Conservation (phyloP, 2,329 filamentous ascomycete species). For the Stemphylium beticola region DNA sequence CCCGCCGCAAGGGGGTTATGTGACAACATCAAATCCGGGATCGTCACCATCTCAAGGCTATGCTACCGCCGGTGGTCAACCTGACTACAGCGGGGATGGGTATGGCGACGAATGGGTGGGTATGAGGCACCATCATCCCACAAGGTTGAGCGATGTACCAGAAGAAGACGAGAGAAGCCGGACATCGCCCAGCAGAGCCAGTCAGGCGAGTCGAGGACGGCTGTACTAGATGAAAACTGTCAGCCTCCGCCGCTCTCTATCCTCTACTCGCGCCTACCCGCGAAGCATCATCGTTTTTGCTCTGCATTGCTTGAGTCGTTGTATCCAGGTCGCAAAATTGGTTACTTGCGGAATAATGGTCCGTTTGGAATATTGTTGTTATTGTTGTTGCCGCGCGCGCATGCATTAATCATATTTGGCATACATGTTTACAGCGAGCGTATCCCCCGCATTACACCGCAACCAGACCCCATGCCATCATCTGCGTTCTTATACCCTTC, state of each 20-base stretch:
- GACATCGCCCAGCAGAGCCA: slow-evolving; percentile 46
- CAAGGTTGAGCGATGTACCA: slow-evolving; percentile 49
- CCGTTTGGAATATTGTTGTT: too few species aligned
- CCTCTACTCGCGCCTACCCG: too few species aligned
- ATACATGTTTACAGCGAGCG: too few species aligned
- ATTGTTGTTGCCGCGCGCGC: too few species aligned
- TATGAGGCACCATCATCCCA: slow-evolving; percentile 50
- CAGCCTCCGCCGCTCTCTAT: too few species aligned
- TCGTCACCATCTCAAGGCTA: slow-evolving; percentile 26
- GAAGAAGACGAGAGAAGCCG: slow-evolving; percentile 50
- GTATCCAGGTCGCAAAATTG: too few species aligned
- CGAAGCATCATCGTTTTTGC: not conserved
- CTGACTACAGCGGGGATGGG: slow-evolving; percentile 47
- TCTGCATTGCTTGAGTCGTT: too few species aligned
- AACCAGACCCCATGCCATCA: not conserved
- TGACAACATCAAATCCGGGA: slow-evolving; percentile 34
- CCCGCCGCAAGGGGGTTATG: slow-evolving; percentile 37
- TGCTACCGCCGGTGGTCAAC: slow-evolving; percentile 25
- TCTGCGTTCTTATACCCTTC: not conserved
- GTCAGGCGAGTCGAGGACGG: slow-evolving; percentile 41
- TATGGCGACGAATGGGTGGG: slow-evolving; percentile 48
- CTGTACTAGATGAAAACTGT: slow-evolving; percentile 20
- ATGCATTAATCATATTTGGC: too few species aligned
- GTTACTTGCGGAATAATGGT: too few species aligned
- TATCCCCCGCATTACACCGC: too few species aligned